These are phyloP conservation scores for Boletus vinaceobasis DNA, from an alignment of 768 basidiomycete genomes.

Conservation along the genomic window DNA sequence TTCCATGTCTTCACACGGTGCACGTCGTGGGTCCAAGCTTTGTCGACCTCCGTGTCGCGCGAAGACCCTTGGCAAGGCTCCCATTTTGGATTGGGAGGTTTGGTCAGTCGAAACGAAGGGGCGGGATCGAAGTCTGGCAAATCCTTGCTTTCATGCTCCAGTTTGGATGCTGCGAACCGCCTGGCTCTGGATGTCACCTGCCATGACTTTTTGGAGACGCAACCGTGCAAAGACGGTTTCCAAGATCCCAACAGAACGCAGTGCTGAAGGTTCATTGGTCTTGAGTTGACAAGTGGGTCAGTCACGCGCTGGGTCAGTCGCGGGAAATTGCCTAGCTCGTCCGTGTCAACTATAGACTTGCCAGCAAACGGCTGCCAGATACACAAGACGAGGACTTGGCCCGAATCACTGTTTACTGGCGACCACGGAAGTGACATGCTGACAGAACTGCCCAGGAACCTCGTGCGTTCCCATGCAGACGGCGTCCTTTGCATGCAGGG, in stretches of 20 bases:
- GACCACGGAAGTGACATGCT: background rate
- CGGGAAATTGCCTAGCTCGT: background rate
- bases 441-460: background rate
- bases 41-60: conserved; percentile 13
- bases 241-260: background rate
- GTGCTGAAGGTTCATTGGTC: background rate
- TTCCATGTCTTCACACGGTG: conserved; percentile 43
- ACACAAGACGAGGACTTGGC: background rate
- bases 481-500: background rate
- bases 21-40: conserved; percentile 31
- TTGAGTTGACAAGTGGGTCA: background rate
- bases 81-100: conserved; percentile 42
- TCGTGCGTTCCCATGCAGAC: conserved; percentile 2
- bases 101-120: conserved; percentile 34
- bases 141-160: conserved; percentile 3
- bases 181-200: background rate
- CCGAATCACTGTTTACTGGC: background rate
- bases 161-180: conserved; percentile 2
- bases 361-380: background rate
- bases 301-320: background rate
- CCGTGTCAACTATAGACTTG: background rate
- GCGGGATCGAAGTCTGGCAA: conserved; percentile 20
- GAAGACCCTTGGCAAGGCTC: conserved; percentile 39
- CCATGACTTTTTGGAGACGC: background rate
- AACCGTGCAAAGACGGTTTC: conserved; percentile 1